phyloP scores from a whole-genome alignment of 225 moss, liverwort and hornwort species.

The Neckera pumila region DNA sequence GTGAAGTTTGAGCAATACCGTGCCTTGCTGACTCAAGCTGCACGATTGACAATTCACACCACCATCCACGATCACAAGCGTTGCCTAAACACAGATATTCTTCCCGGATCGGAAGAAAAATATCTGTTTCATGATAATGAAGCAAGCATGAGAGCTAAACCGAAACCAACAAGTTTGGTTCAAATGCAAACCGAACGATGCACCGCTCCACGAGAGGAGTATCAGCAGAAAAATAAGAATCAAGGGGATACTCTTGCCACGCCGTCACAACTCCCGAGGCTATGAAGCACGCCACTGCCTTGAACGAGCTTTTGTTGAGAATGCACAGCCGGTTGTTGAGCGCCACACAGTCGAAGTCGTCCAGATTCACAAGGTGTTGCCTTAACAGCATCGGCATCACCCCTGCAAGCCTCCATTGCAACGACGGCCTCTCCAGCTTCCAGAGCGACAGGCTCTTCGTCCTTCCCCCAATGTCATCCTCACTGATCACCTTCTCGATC shows the following conservation, averaged over 20 bases:
- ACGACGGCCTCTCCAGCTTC: constrained; percentile 9
- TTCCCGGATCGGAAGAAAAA: neutral
- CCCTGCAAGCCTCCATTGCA: constrained; percentile 22
- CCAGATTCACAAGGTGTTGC: constrained; percentile 23
- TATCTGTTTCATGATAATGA: neutral
- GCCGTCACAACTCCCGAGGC: neutral
- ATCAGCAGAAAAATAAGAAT: constrained; percentile 4
- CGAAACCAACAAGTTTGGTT: constrained; percentile 20
- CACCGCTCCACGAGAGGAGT: constrained; percentile 7
- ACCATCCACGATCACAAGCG: neutral
- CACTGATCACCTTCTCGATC: constrained; percentile 12
- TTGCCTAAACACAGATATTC: neutral
- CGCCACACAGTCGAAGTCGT: constrained; percentile 31
- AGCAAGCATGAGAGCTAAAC: neutral
- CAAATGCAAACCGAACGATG: constrained; percentile 23
- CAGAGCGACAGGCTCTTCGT: constrained; percentile 30
- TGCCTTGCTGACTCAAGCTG: neutral
- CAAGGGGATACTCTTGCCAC: constrained; percentile 29
- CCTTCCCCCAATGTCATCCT: constrained; percentile 21
- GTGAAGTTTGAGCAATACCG: neutral
- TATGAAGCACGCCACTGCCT: constrained; percentile 19
- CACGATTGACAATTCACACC: neutral
- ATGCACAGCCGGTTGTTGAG: constrained; percentile 18
- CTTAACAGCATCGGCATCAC: constrained; percentile 16
- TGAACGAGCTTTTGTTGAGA: constrained; percentile 31